Evolutionary conservation across 768 basidiomycete genomes (phyloP), one percentile per base, ranked within the genome.

Genomic region (Hemileccinum rubropunctum): DNA sequence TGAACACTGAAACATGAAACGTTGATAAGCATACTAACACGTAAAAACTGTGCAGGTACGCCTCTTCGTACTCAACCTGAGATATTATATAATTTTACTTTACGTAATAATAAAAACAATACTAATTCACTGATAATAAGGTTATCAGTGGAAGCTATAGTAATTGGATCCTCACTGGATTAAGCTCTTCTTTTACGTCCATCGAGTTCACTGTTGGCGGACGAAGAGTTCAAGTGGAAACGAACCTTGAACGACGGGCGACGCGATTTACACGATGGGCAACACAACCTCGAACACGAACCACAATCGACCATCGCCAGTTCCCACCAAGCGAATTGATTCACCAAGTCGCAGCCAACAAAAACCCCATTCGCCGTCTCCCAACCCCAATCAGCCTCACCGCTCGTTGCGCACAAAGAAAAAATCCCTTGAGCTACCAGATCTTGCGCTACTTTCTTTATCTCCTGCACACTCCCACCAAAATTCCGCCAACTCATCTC

Each of bases 401-500:
- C 73, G 74, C 28, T 84, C 85, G 38, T 69, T 88, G 50, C 75
- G 83, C 35, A 73, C 74, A 18, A 88, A 84, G 75, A 87, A 86
- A 69, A 81, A 76, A 62, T 86, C 84, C 0, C 79, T 90, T 17
- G 85, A 90, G 63, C 75, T 90, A 21, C 87, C 87, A 46, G 87
- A 88, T 72, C 81, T 90, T 59, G 77, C 77, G 12, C 69, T 71
- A 51, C 74, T 79, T 55, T 69, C 76, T 39, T 59, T 79, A 53
- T 74, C 77, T 49, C 74, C 76, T 50, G 68, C 68, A 42, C 57
- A 67, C 37, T 70, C 71, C 26, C 61, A 64, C 49, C 68, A 64
- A 38, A 59, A 58, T 50, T 70, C 73, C 40, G 65, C 71, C 34
- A 69, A 71, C 40, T 64, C 69, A 42, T 73, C 76, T 26, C 73